Evolutionary conservation across 164 flowering plant genomes (phyloP), one percentile per base, ranked within the genome.

Genomic region (Kalanchoe fedtschenkoi): DNA sequence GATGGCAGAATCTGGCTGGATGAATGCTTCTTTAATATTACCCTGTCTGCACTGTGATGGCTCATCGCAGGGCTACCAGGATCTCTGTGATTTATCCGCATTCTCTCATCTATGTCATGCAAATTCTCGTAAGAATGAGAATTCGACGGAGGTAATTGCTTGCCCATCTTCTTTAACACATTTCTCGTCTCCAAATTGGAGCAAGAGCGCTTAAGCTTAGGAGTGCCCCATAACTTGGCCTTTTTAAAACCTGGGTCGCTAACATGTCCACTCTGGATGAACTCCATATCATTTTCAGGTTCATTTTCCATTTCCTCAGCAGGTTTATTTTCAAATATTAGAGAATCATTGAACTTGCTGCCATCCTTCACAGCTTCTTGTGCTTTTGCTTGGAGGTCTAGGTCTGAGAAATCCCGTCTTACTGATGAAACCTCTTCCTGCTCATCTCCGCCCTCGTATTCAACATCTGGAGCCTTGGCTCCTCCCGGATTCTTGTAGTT

Each of bases 1-100:
- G 96, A 89, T 19, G 98, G 96, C 1, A 91, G 83, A 41, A 89
- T 74, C 70, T 89, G 98, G 69, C 90, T 83, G 6, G 98, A n/a
- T n/a, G n/a, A 91, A 57, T 72, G 85, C 75, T 83, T 89, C 76
- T 83, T 89, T 70, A 91, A 60, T 84, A 89, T 87, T n/a, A n/a
- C n/a, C n/a, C n/a, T n/a, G n/a, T n/a, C n/a, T n/a, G n/a, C n/a
- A n/a, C n/a, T n/a, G n/a, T n/a, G n/a, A n/a, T n/a, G n/a, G n/a
- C n/a, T n/a, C n/a, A n/a, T n/a, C n/a, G n/a, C n/a, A n/a, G n/a
- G n/a, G n/a, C n/a, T n/a, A n/a, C n/a, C n/a, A n/a, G n/a, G n/a
- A n/a, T n/a, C n/a, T n/a, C n/a, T n/a, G n/a, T n/a, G n/a, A n/a
- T n/a, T n/a, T n/a, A n/a, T n/a, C n/a, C n/a, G n/a, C 41, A 54